Conservation (phyloP, 2,329 filamentous ascomycete genomes). For the Fusarium pseudonygamai region DNA sequence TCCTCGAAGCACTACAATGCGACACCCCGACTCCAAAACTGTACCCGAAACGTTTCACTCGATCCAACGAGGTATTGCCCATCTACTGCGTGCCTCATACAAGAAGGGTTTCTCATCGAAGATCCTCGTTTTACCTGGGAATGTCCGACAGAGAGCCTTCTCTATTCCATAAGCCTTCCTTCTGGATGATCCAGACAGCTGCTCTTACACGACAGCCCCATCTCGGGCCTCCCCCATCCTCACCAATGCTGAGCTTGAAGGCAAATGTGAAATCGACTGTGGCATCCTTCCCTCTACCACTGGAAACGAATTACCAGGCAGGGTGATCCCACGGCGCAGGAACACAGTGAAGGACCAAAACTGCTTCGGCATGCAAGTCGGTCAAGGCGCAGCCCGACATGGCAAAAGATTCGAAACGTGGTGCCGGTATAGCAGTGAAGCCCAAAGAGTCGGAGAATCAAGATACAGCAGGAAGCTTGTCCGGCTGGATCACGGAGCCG, state of each 20-base stretch:
- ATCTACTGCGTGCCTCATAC: constrained; percentile 2
- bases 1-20: not conserved
- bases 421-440: constrained; percentile 6
- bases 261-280: not conserved
- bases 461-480: constrained; percentile 32
- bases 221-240: not conserved
- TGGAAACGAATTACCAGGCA: not conserved
- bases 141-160: constrained; percentile 1
- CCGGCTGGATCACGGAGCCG: not conserved
- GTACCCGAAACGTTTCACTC: not conserved
- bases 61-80: not conserved
- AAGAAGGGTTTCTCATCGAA: constrained; percentile 10
- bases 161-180: not conserved
- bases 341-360: not conserved
- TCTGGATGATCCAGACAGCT: constrained; percentile 9
- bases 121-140: not conserved
- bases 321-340: not conserved
- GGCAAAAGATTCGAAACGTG: constrained; percentile 26
- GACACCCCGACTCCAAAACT: constrained; percentile 1
- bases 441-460: constrained; percentile 13
- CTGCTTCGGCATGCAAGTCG: constrained; percentile 17
- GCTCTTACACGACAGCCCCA: constrained; percentile 5
- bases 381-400: not conserved
- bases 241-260: not conserved
- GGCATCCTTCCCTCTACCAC: constrained; percentile 3